A percentile compares a stretch with the other conserved stretches of the same genome.
Evolutionary conservation across 306 rosid genomes (phyloP).

Genomic region (Hippophae tibetana): DNA sequence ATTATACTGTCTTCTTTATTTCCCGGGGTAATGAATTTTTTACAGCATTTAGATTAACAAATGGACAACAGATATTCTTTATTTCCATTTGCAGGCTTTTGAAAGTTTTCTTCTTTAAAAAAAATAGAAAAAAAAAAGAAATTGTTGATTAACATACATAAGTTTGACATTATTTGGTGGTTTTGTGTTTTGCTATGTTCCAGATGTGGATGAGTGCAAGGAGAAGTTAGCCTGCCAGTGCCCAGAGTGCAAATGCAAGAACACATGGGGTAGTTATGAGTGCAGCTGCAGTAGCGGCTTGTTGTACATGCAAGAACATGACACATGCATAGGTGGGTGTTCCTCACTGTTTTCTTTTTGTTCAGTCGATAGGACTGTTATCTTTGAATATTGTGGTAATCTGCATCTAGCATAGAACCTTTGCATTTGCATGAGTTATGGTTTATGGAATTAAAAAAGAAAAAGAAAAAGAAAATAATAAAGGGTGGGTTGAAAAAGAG

Average conservation of each 20-base stretch:
- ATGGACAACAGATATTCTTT: too few species aligned
- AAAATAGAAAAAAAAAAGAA: too few species aligned
- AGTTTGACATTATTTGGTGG: not conserved
- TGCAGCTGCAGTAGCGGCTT: conserved; percentile 64
- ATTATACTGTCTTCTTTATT: too few species aligned
- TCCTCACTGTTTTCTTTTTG: not conserved
- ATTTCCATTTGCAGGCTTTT: too few species aligned
- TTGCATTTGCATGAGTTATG: not conserved
- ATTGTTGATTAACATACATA: not conserved
- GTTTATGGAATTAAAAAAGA: too few species aligned
- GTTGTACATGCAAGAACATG: conserved; percentile 69
- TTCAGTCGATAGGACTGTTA: not conserved
- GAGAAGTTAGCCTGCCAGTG: conserved; percentile 76
- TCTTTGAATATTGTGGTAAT: not conserved
- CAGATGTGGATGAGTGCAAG: conserved; percentile 85
- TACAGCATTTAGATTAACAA: too few species aligned
- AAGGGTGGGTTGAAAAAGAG: too few species aligned
- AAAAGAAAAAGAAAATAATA: too few species aligned
- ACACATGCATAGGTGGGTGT: conserved; percentile 61
- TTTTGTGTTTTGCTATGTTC: conserved; percentile 12
- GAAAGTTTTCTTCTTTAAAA: too few species aligned
- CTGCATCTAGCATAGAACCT: not conserved
- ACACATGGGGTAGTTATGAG: conserved; percentile 84
- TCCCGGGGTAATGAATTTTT: too few species aligned
- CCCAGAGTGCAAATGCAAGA: conserved; percentile 68